Evolutionary conservation across 2,329 filamentous ascomycete species (phyloP).

Genomic region (Epichloe elymi): DNA sequence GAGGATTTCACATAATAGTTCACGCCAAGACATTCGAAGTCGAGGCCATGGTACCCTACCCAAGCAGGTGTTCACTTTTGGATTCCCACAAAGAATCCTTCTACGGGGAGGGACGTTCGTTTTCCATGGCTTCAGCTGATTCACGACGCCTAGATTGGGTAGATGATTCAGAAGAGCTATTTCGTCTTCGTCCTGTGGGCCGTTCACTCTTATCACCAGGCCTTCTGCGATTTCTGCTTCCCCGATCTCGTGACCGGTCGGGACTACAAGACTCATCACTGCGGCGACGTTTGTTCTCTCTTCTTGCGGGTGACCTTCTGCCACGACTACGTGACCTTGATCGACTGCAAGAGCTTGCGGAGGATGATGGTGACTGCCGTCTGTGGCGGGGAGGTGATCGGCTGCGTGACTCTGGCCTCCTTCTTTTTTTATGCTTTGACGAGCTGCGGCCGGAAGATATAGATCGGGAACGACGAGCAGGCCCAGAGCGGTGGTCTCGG

Average conservation of each 20-base stretch:
- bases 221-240: constrained; percentile 1
- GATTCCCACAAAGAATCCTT: background rate
- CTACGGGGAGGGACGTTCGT: constrained; percentile 13
- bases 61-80: background rate
- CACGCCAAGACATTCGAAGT: background rate
- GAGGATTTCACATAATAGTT: background rate
- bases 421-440: constrained; percentile 33
- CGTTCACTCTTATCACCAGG: background rate
- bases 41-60: background rate
- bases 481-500: constrained; percentile 11
- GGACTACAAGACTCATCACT: constrained; percentile 3
- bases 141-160: constrained; percentile 35
- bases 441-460: constrained; percentile 26
- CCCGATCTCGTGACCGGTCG: constrained; percentile 1
- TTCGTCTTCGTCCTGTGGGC: constrained; percentile 27
- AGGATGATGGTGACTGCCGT: constrained; percentile 23
- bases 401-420: constrained; percentile 35
- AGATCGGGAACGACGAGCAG: constrained; percentile 19
- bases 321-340: constrained; percentile 19
- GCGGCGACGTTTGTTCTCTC: constrained; percentile 3
- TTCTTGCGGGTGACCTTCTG: constrained; percentile 5
- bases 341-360: constrained; percentile 28
- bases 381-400: constrained; percentile 30
- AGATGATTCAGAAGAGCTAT: constrained; percentile 39
- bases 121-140: constrained; percentile 42